phyloP scores from a whole-genome alignment of 108 stramenopile genomes.

The Asterionellopsis glacialis region DNA sequence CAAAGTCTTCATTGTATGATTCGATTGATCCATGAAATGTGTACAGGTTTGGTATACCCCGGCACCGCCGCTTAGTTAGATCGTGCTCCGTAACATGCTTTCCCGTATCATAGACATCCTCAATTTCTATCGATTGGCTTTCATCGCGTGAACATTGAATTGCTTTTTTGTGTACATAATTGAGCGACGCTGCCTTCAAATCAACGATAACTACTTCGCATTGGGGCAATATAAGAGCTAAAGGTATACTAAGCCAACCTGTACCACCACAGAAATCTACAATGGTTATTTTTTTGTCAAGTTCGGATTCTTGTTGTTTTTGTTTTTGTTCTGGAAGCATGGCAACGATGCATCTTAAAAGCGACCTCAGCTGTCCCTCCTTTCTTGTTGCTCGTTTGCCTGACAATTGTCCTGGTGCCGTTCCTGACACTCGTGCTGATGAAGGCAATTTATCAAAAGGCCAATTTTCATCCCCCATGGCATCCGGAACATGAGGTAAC shows the following conservation, averaged over 20 bases:
- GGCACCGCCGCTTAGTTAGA: not conserved
- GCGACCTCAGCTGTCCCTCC: constrained; percentile 51
- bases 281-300: constrained; percentile 34
- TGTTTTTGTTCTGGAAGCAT: constrained; percentile 6
- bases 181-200: constrained; percentile 47
- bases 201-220: constrained; percentile 65
- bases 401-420: constrained; percentile 31
- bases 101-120: constrained; percentile 7
- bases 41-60: constrained; percentile 45
- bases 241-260: constrained; percentile 59
- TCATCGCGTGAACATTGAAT: not conserved
- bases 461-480: constrained; percentile 14
- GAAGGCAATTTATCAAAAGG: constrained; percentile 31
- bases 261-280: constrained; percentile 79
- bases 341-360: constrained; percentile 66
- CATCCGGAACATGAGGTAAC: constrained; percentile 21
- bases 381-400: constrained; percentile 51
- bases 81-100: constrained; percentile 12
- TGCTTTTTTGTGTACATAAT: constrained; percentile 47
- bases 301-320: not conserved
- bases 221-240: constrained; percentile 57
- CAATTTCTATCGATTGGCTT: not conserved
- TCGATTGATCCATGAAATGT: constrained; percentile 57
- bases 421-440: constrained; percentile 33
- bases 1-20: constrained; percentile 36